Conservation (phyloP, 768 basidiomycete genomes). For the Amanita rimosa region DNA sequence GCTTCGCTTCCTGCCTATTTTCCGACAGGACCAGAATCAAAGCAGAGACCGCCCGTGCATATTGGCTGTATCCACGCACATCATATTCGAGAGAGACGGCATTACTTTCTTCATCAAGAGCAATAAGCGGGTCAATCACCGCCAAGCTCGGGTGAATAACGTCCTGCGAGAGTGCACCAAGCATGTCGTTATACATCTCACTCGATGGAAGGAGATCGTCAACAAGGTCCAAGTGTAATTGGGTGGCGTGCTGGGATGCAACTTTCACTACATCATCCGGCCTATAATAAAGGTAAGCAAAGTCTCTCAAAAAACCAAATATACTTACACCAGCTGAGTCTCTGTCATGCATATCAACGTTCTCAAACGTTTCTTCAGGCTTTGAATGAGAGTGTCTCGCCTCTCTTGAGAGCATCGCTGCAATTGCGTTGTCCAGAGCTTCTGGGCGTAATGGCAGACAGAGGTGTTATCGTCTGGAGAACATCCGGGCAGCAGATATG, state of each 20-base stretch:
- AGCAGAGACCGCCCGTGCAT: conserved; percentile 50
- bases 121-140: conserved; percentile 48
- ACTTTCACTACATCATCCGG: conserved; percentile 34
- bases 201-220: conserved; percentile 41
- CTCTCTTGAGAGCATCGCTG: conserved; percentile 12
- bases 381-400: conserved; percentile 15
- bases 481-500: conserved; percentile 32
- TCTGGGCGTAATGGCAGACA: conserved; percentile 16
- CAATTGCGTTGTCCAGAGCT: conserved; percentile 25
- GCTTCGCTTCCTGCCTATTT: conserved; percentile 49
- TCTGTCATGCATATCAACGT: conserved; percentile 29
- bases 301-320: not conserved
- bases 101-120: conserved; percentile 21
- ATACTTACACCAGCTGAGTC: conserved; percentile 22
- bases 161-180: conserved; percentile 31
- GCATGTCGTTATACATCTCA: conserved; percentile 33
- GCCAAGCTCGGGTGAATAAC: conserved; percentile 45
- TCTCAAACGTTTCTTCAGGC: conserved; percentile 31
- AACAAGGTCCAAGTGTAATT: conserved; percentile 27
- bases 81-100: conserved; percentile 9
- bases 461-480: conserved; percentile 11
- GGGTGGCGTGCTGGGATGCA: conserved; percentile 22
- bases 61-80: conserved; percentile 40
- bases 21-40: conserved; percentile 42
- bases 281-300: conserved; percentile 18